Evolutionary conservation across 768 basidiomycete genomes (phyloP).

Genomic region (Galerina sulciceps): DNA sequence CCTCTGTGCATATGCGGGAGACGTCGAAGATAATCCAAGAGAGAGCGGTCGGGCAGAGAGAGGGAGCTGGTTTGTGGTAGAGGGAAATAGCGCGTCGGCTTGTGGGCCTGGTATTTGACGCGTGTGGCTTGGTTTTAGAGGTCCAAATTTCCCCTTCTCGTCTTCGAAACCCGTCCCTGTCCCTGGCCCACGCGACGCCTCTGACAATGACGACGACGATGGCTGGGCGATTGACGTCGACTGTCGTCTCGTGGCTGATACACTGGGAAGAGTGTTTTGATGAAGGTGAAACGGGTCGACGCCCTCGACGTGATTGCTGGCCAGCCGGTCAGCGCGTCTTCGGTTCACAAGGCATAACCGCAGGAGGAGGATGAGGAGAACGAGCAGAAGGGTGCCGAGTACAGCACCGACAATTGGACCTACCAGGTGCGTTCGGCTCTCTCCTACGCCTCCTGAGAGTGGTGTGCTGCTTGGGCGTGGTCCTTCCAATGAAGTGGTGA

Average conservation of each 20-base stretch:
- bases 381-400: background rate
- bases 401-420: conserved; percentile 8
- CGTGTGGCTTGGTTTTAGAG: background rate
- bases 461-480: background rate
- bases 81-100: no score
- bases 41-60: no score
- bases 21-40: no score
- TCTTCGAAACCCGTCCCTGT: background rate
- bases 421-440: background rate
- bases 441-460: background rate
- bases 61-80: no score
- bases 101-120: no score
- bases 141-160: background rate
- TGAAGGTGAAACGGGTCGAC: background rate
- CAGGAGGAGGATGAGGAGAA: background rate
- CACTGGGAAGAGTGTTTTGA: background rate
- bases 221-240: background rate
- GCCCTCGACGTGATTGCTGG: background rate
- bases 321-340: background rate
- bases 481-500: background rate
- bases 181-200: no score
- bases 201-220: background rate
- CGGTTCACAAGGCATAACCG: background rate
- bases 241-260: background rate
- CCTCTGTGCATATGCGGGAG: background rate